phyloP scores from a whole-genome alignment of 345 rosid genomes.

The Toxicodendron radicans region DNA sequence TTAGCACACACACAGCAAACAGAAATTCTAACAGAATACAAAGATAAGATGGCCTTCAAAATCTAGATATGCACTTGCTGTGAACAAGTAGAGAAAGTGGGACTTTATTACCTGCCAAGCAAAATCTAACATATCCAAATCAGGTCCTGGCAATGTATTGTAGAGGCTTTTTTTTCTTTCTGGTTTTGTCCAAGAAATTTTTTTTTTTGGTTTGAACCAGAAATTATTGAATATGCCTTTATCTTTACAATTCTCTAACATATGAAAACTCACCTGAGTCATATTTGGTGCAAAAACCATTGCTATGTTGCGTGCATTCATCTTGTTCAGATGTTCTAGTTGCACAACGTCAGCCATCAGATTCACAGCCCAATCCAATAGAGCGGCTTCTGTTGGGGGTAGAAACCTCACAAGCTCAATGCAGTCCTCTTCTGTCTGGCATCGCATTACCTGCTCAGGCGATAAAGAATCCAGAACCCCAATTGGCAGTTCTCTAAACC shows the following conservation, averaged over 20 bases:
- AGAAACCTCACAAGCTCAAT: conserved; percentile 64
- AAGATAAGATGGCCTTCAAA: not conserved
- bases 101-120: not conserved
- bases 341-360: conserved; percentile 96
- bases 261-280: conserved; percentile 72
- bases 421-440: conserved; percentile 87
- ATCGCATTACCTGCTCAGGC: conserved; percentile 82
- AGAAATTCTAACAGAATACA: not conserved
- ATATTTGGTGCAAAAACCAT: conserved; percentile 99
- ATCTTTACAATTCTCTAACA: not conserved
- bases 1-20: not conserved
- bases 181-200: not conserved
- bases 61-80: not conserved
- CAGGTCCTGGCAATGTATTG: not conserved
- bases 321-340: conserved; percentile 80
- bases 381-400: conserved; percentile 85
- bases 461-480: conserved; percentile 83
- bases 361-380: conserved; percentile 87
- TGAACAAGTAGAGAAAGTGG: not conserved
- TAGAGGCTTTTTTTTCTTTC: too few species aligned
- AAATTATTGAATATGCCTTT: not conserved
- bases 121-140: not conserved
- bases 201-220: not conserved
- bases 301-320: conserved; percentile 94
- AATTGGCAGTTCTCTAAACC: conserved; percentile 98